These are phyloP conservation scores for Exophiala viscosa DNA, from an alignment of 2,329 filamentous ascomycete genomes.

Conservation along the genomic window DNA sequence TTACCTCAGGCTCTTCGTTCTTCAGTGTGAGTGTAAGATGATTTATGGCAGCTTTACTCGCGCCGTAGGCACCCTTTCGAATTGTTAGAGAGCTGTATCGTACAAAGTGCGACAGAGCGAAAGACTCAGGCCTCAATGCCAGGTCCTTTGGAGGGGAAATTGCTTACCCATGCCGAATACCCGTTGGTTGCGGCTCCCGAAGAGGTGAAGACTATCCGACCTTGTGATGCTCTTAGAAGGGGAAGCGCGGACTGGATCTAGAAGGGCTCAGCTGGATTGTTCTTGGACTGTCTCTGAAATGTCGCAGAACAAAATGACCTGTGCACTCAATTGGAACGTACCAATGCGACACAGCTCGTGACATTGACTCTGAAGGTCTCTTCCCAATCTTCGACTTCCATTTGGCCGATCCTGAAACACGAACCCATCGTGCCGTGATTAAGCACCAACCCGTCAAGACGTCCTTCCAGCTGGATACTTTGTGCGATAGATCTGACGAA, in stretches of 20 bases:
- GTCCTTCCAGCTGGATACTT: conserved; percentile 65
- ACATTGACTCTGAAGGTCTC: conserved; percentile 77
- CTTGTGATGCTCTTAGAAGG: conserved; percentile 63
- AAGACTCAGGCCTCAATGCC: no score
- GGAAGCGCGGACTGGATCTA: conserved; percentile 69
- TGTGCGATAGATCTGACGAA: conserved; percentile 60
- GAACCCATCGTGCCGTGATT: conserved; percentile 85
- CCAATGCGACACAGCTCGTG: conserved; percentile 75
- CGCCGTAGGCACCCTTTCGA: conserved; percentile 64
- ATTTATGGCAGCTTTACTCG: conserved; percentile 78
- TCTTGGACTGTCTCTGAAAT: background rate
- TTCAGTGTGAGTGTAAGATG: conserved; percentile 70
- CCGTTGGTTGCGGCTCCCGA: conserved; percentile 68
- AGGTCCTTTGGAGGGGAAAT: no score
- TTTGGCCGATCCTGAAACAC: conserved; percentile 65
- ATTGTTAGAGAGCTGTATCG: no score
- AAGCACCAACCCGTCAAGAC: conserved; percentile 74
- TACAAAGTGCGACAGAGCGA: no score
- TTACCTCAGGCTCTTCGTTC: conserved; percentile 72
- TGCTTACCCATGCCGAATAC: conserved; percentile 61
- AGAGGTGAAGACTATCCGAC: conserved; percentile 72
- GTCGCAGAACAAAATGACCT: background rate
- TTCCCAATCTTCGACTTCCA: conserved; percentile 70
- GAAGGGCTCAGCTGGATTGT: background rate
- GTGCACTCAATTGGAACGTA: conserved; percentile 43